These are phyloP conservation scores for Syzygium aromaticum DNA, from an alignment of 345 rosid species.

Conservation along the genomic window DNA sequence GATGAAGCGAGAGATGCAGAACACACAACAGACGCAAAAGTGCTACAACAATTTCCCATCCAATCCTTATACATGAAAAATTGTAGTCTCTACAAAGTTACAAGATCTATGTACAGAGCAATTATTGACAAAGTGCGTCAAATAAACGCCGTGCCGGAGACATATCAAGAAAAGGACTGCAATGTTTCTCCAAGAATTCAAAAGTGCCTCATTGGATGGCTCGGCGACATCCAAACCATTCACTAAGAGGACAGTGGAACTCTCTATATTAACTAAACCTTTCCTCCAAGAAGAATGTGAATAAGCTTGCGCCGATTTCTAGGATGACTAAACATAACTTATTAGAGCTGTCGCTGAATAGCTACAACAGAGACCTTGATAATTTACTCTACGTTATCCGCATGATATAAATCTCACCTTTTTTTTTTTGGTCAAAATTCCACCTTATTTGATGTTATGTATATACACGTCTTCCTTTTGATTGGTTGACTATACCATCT, in stretches of 20 bases:
- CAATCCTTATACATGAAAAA: neutral
- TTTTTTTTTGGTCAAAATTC: neutral
- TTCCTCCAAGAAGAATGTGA: neutral
- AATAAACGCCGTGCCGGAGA: neutral
- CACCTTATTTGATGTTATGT: neutral
- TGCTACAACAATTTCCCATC: neutral
- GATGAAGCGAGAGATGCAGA: neutral
- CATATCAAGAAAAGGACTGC: neutral
- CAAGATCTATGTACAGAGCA: too few species aligned
- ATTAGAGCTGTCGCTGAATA: neutral
- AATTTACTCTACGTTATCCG: neutral
- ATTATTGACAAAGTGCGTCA: neutral
- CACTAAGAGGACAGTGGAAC: neutral
- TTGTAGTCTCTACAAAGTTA: too few species aligned
- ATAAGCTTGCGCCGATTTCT: neutral
- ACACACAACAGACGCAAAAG: neutral
- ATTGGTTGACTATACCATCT: neutral
- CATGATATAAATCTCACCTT: neutral
- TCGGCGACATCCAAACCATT: fast-evolving
- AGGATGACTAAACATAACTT: neutral
- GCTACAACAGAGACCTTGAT: neutral
- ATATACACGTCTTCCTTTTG: neutral
- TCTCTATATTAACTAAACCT: neutral
- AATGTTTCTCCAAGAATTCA: neutral
- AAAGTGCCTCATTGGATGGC: neutral